Evolutionary conservation across 2,329 filamentous ascomycete species (phyloP).

Genomic region (Byssoonygena ceratinophila): DNA sequence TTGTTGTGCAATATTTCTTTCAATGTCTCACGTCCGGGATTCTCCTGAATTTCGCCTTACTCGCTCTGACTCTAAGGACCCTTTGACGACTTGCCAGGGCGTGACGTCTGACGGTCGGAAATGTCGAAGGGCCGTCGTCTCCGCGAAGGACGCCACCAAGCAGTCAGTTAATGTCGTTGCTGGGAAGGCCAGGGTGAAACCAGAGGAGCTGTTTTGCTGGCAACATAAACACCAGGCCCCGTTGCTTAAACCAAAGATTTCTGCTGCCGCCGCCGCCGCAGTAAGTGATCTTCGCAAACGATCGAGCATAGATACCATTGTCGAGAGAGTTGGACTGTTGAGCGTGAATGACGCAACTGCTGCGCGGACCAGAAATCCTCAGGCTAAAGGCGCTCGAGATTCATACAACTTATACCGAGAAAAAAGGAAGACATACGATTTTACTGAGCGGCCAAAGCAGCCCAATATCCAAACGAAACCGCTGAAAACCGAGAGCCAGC

Average conservation of each 20-base stretch:
- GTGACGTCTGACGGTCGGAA: conserved; percentile 72
- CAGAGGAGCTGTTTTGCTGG: conserved; percentile 63
- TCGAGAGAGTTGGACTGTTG: conserved; percentile 66
- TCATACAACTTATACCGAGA: neutral
- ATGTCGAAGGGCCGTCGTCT: conserved; percentile 59
- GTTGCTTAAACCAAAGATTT: conserved; percentile 16
- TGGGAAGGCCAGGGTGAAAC: conserved; percentile 21
- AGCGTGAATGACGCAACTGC: conserved; percentile 42
- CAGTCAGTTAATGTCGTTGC: conserved; percentile 18
- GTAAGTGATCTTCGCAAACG: conserved; percentile 52
- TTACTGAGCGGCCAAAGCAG: neutral
- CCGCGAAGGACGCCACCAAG: conserved; percentile 22
- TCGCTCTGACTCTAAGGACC: conserved; percentile 75
- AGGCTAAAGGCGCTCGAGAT: neutral
- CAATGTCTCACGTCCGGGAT: conserved; percentile 56
- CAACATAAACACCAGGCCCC: conserved; percentile 84
- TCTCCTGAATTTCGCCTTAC: conserved; percentile 72
- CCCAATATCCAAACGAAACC: neutral
- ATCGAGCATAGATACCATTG: conserved; percentile 76
- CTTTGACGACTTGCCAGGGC: conserved; percentile 74
- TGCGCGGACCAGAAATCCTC: conserved; percentile 16
- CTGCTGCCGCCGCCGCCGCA: conserved; percentile 27
- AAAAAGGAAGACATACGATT: neutral
- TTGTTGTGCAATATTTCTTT: neutral
- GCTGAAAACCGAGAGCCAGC: neutral